Base-by-base conservation (phyloP, 2,329 filamentous ascomycete genomes). In the Cladophialophora bantiana region DNA sequence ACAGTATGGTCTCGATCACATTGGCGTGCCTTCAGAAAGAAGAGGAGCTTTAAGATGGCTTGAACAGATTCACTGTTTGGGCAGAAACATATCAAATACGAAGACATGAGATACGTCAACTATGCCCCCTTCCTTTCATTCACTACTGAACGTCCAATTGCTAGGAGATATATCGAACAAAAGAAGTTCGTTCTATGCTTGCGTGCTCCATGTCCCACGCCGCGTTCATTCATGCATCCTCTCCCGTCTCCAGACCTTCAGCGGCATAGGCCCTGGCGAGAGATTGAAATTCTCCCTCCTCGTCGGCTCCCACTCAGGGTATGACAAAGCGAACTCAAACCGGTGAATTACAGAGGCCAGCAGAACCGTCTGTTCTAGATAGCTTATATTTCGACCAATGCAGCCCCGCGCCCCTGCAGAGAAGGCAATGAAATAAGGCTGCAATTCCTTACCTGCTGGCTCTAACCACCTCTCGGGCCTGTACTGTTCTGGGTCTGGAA, bases 401-500 rank as follows among this genome's bases (percentile, higher is more conserved):
- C 80, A 81, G 4, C 77, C 78, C 4, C 79, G 67, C 4, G 79
- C 77, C 9, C 80, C 79, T 1, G 76, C 74, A 34, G 72, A 75
- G 63, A 83, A 83, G 1, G 80, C 73, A 55, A 68, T 54, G 53
- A 70, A 68, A 55, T 70, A 70, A 10, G 56, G 66, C 60, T 70
- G 68, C 32, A 70, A 42, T 20, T 67, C 61, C 55, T 68, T 68
- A 9, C 66, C 64, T 6, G 18, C 64, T 12, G 68, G 63, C 15
- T 63, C 68, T 10, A 67, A 42, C 68, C 68, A 70, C 55, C 90
- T 77, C 77, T 93, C 90, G 0, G 90, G 90, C 9, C 87, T 78
- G 75, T 85, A 94, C 0, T 74, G 77, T 40, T 92, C 87, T 0
- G 86, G 86, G 67, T 93, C 89, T 0, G 81, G 76, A 2, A 90